Evolutionary conservation across 1,139 yeast genomes (phyloP).

Genomic region (Debaryomyces nepalensis): DNA sequence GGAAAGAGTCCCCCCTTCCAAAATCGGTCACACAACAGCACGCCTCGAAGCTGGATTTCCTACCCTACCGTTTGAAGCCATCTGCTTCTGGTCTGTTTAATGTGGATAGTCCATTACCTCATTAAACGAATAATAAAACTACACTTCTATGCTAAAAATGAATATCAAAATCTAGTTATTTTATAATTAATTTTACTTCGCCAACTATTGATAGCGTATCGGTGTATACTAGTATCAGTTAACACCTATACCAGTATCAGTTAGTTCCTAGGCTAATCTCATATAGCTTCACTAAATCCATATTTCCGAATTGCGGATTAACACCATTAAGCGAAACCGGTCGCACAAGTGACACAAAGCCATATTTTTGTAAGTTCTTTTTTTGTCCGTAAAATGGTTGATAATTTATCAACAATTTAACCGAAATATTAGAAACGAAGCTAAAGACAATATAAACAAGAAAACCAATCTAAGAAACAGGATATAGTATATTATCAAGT

Average conservation of each 20-base stretch:
- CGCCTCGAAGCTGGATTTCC: not conserved
- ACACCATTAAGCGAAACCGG: constrained; percentile 1
- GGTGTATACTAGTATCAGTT: too few relatives aligned
- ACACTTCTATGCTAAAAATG: too few relatives aligned
- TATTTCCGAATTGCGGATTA: not conserved
- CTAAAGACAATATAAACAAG: constrained; percentile 9
- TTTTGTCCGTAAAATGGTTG: constrained; percentile 3
- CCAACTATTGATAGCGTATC: too few relatives aligned
- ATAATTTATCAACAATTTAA: not conserved
- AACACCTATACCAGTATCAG: too few relatives aligned
- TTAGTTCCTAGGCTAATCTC: too few relatives aligned
- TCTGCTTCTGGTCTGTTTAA: too few relatives aligned
- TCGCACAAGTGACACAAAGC: constrained; percentile 1
- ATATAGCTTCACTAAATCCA: not conserved
- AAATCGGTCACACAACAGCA: not conserved
- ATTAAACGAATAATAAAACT: too few relatives aligned
- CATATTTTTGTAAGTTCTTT: constrained; percentile 6
- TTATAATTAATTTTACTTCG: too few relatives aligned
- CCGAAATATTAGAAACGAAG: constrained; percentile 4
- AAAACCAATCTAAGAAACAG: constrained; percentile 11
- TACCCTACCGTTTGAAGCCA: too few relatives aligned
- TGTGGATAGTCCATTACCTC: too few relatives aligned
- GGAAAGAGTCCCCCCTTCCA: not conserved
- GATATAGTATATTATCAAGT: not conserved
- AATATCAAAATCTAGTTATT: too few relatives aligned